Evolutionary conservation across 2,329 filamentous ascomycete species (phyloP).

Genomic region (Fusarium dlaminii): DNA sequence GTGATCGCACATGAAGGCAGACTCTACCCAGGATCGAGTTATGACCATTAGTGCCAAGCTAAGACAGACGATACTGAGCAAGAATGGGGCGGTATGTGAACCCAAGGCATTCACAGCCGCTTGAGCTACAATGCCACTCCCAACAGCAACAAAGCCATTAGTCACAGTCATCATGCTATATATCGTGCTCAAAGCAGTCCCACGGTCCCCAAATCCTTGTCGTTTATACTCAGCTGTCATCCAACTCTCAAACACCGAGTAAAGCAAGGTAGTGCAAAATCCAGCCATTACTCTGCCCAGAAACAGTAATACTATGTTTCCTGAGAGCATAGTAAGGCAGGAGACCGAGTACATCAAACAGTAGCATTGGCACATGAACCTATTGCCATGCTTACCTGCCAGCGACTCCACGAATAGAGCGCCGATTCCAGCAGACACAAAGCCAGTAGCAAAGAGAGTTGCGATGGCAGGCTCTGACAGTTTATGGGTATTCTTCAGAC

Average conservation of each 20-base stretch:
- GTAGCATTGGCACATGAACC: not conserved
- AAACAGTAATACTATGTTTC: rapidly evolving
- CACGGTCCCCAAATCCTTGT: not conserved
- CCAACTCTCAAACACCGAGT: not conserved
- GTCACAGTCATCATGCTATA: not conserved
- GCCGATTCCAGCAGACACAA: not conserved
- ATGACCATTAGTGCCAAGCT: not conserved
- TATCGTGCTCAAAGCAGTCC: not conserved
- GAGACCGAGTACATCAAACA: not conserved
- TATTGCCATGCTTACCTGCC: not conserved
- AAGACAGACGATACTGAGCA: not conserved
- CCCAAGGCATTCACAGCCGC: not conserved
- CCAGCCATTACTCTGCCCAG: not conserved
- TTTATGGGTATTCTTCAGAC: not conserved
- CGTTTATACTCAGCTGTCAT: not conserved
- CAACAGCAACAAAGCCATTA: not conserved
- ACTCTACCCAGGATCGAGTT: not conserved
- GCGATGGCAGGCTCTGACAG: not conserved
- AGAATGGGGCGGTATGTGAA: not conserved
- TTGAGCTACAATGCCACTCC: not conserved
- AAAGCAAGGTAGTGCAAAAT: not conserved
- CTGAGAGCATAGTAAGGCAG: not conserved
- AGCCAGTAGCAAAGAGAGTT: not conserved
- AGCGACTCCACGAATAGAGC: not conserved
- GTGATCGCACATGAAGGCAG: rapidly evolving